These are phyloP conservation scores for Hibiscus trionum DNA, from an alignment of 345 rosid species.

Conservation along the genomic window DNA sequence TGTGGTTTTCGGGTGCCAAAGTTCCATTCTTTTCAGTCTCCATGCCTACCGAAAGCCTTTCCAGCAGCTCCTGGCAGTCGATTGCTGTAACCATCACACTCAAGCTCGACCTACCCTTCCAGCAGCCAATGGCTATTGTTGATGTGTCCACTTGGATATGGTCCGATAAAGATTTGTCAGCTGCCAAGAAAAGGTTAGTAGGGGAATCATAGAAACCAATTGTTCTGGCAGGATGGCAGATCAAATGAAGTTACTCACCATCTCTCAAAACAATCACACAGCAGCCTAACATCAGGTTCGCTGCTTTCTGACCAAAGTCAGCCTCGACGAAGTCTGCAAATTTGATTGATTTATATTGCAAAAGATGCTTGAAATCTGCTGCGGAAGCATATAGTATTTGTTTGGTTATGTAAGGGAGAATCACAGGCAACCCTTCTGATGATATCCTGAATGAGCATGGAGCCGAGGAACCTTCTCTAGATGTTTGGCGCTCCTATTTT, in stretches of 20 bases:
- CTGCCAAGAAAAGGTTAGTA: constrained; percentile 21
- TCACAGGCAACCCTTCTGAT: constrained; percentile 82
- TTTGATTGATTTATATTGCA: constrained; percentile 73
- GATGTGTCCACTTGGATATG: constrained; percentile 34
- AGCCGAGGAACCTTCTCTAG: constrained; percentile 61
- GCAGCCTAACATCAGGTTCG: constrained; percentile 70
- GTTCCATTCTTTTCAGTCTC: constrained; percentile 22
- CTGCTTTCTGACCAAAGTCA: constrained; percentile 61
- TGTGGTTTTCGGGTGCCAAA: constrained; percentile 13
- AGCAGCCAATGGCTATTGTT: constrained; percentile 82
- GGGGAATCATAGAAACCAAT: neutral
- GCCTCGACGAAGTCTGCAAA: constrained; percentile 54
- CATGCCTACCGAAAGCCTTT: constrained; percentile 48
- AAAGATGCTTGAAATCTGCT: constrained; percentile 72
- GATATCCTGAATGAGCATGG: constrained; percentile 88
- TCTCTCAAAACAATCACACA: constrained; percentile 58
- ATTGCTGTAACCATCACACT: constrained; percentile 80
- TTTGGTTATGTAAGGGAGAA: constrained; percentile 79
- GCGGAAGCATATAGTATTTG: constrained; percentile 62
- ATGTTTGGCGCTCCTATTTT: constrained; percentile 76
- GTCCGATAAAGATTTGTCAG: constrained; percentile 24
- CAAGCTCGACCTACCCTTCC: constrained; percentile 77
- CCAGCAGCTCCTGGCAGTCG: constrained; percentile 73
- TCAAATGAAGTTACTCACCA: constrained; percentile 32
- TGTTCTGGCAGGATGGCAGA: neutral